phyloP scores from a whole-genome alignment of 75 land plant species.

The Azolla pinnata region DNA sequence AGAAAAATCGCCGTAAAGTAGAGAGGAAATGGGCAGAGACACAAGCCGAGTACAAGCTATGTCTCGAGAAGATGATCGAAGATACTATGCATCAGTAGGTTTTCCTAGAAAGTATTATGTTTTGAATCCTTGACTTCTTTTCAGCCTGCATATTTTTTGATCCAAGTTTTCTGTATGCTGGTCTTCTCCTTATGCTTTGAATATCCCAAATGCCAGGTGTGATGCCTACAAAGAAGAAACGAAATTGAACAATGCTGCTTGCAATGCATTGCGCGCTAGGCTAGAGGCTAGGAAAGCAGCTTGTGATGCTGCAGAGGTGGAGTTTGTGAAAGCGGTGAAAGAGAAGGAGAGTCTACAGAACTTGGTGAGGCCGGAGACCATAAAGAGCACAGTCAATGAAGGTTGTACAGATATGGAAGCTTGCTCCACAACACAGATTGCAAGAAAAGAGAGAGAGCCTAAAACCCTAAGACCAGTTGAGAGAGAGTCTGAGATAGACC shows the following conservation, averaged over 20 bases:
- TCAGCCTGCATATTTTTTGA: background rate
- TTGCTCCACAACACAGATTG: too few species aligned
- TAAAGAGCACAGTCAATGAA: background rate
- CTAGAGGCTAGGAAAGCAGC: slow-evolving; percentile 78
- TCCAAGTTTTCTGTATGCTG: background rate
- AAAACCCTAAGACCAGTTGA: too few species aligned
- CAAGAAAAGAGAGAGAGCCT: too few species aligned
- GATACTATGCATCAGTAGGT: slow-evolving; percentile 98
- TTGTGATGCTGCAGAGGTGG: slow-evolving; percentile 68
- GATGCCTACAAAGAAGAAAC: slow-evolving; percentile 81
- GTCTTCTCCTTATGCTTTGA: background rate
- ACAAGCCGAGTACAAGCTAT: slow-evolving; percentile 56
- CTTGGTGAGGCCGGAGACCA: slow-evolving; percentile 17
- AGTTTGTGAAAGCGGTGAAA: slow-evolving; percentile 40
- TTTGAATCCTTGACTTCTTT: background rate
- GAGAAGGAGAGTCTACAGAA: slow-evolving; percentile 53
- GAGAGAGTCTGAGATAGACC: too few species aligned
- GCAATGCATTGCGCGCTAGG: slow-evolving; percentile 66
- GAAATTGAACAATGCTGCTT: slow-evolving; percentile 76
- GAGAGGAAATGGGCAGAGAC: slow-evolving; percentile 67
- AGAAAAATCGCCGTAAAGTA: slow-evolving; percentile 61
- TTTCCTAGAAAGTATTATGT: background rate
- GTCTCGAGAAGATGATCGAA: slow-evolving; percentile 84
- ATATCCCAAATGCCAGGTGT: slow-evolving; percentile 34
- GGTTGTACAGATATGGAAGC: background rate